A percentile compares a stretch with the other conserved stretches of the same genome.
These are phyloP conservation scores for Xylaria sp. DNA, from an alignment of 2,329 filamentous ascomycete species.

Conservation along the genomic window DNA sequence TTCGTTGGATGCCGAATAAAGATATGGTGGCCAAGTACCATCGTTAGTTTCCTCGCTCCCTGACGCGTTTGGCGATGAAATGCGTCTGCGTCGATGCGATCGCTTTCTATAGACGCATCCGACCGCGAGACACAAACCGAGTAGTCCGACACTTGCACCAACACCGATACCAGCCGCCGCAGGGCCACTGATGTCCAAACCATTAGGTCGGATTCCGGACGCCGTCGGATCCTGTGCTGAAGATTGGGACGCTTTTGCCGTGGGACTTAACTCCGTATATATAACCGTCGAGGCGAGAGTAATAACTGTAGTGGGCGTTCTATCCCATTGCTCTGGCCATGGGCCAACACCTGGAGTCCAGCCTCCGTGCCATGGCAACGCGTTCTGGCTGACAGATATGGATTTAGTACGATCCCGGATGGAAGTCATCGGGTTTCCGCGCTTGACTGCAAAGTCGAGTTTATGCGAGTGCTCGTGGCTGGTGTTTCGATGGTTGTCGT, in stretches of 20 bases:
- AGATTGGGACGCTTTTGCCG: neutral
- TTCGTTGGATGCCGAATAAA: slow-evolving; percentile 28
- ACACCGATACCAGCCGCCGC: slow-evolving; percentile 26
- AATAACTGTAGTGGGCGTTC: slow-evolving; percentile 12
- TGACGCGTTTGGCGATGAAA: neutral
- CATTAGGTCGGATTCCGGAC: neutral
- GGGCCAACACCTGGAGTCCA: slow-evolving; percentile 4
- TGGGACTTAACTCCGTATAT: slow-evolving; percentile 14
- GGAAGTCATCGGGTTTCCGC: neutral
- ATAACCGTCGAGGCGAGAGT: slow-evolving; percentile 22
- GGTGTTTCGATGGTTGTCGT: neutral
- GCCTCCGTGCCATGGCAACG: slow-evolving; percentile 6
- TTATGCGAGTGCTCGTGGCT: neutral
- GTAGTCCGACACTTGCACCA: slow-evolving; percentile 19
- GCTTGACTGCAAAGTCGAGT: neutral
- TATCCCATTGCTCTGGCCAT: slow-evolving; percentile 13
- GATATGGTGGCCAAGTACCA: slow-evolving; percentile 16
- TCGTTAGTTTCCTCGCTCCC: neutral
- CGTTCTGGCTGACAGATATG: slow-evolving; percentile 1
- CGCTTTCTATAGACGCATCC: slow-evolving; percentile 8
- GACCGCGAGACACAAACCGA: slow-evolving; percentile 20
- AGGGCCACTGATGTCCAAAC: slow-evolving; percentile 19
- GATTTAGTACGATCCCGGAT: neutral
- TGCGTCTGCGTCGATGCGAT: slow-evolving; percentile 4
- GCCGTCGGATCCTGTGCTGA: neutral